Evolutionary conservation across 306 rosid species (phyloP).

Genomic region (Malus sieversii): DNA sequence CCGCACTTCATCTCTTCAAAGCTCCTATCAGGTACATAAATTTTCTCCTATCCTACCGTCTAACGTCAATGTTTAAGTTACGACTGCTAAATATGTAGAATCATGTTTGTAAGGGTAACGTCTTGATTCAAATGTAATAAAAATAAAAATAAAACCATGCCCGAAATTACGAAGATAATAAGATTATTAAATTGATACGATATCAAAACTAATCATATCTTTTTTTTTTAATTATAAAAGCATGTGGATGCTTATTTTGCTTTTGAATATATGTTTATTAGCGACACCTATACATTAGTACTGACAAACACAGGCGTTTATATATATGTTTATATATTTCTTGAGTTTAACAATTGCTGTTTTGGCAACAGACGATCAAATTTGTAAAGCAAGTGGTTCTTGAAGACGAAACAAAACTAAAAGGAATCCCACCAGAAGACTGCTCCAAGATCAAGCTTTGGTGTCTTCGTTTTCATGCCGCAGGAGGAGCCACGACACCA

Average conservation of each 20-base stretch:
- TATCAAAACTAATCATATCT: not conserved
- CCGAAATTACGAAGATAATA: not conserved
- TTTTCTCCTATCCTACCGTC: not conserved
- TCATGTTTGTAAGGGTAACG: not conserved
- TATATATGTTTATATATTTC: not conserved
- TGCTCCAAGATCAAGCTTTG: slow-evolving; percentile 87
- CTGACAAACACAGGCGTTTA: too few relatives aligned
- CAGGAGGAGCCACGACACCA: not conserved
- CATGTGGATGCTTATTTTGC: not conserved
- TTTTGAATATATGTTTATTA: not conserved
- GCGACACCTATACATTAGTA: too few relatives aligned
- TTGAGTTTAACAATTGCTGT: not conserved
- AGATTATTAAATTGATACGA: not conserved
- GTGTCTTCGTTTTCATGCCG: slow-evolving; percentile 43
- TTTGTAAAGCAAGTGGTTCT: slow-evolving; percentile 92
- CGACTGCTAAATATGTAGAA: not conserved
- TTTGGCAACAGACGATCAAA: slow-evolving; percentile 55
- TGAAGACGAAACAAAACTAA: slow-evolving; percentile 78
- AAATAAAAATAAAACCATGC: too few relatives aligned
- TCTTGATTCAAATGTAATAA: not conserved
- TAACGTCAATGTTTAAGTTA: too few relatives aligned
- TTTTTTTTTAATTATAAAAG: not conserved
- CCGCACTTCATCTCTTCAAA: slow-evolving; percentile 77
- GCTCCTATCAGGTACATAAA: slow-evolving; percentile 61
- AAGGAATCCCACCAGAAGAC: slow-evolving; percentile 74